Evolutionary conservation across 768 basidiomycete species (phyloP).

Genomic region (Lentinula lateritia): DNA sequence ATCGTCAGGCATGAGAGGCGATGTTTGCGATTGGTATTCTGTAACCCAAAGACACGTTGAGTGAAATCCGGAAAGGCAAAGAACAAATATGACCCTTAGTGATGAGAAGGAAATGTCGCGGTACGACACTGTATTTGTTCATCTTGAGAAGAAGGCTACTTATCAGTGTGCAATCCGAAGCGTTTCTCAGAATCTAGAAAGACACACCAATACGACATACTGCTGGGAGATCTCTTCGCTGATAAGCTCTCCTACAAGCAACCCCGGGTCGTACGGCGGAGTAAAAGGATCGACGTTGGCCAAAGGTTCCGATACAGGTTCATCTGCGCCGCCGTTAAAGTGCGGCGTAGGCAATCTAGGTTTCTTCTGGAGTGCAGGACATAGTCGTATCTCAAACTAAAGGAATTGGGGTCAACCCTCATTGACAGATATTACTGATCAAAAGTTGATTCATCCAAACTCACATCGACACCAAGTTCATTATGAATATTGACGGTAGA

Average conservation of each 20-base stretch:
- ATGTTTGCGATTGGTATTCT: constrained; percentile 76
- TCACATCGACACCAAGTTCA: constrained; percentile 64
- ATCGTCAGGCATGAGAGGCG: constrained; percentile 75
- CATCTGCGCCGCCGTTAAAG: constrained; percentile 18
- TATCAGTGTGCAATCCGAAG: too few relatives aligned
- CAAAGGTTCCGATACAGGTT: constrained; percentile 18
- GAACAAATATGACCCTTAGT: constrained; percentile 58
- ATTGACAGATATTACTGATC: background rate
- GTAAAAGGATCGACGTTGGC: constrained; percentile 64
- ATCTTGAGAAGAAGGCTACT: constrained; percentile 35
- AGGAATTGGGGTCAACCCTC: background rate
- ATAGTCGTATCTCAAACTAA: constrained; percentile 83
- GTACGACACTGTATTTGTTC: constrained; percentile 83
- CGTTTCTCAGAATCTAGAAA: background rate
- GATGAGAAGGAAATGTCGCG: constrained; percentile 81
- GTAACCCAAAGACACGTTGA: background rate
- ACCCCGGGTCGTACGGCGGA: constrained; percentile 77
- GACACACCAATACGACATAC: constrained; percentile 68
- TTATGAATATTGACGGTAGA: constrained; percentile 57
- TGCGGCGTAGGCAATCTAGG: constrained; percentile 43
- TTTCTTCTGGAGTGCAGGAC: constrained; percentile 83
- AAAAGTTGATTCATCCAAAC: constrained; percentile 5
- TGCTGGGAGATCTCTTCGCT: constrained; percentile 52
- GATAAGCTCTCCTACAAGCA: constrained; percentile 71
- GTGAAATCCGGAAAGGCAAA: background rate